Conservation (phyloP, 768 basidiomycete species). For the Amanita thiersii region DNA sequence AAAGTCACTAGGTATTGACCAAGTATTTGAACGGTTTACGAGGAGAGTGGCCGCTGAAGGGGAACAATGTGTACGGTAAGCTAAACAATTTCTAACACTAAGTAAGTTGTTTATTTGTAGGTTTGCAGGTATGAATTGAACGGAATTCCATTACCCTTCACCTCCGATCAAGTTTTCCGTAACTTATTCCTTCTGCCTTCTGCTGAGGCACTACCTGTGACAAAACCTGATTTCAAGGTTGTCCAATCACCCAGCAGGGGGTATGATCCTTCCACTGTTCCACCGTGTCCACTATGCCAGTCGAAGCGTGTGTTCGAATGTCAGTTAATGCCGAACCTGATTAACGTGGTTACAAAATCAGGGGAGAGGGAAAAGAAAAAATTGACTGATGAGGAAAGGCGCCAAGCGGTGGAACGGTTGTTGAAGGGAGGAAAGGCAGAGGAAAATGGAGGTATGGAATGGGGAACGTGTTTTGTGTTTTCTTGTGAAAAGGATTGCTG, state of each 20-base stretch:
- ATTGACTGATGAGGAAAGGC: conserved; percentile 61
- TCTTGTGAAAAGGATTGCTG: conserved; percentile 81
- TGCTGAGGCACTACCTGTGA: conserved; percentile 40
- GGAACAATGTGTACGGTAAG: conserved; percentile 83
- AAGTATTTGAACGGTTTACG: conserved; percentile 80
- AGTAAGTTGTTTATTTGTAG: neutral
- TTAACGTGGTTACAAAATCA: conserved; percentile 52
- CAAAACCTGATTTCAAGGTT: conserved; percentile 56
- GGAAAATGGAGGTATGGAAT: conserved; percentile 73
- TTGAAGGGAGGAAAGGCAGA: conserved; percentile 38
- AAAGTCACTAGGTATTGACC: conserved; percentile 71
- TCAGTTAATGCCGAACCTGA: conserved; percentile 92
- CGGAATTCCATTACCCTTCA: conserved; percentile 78
- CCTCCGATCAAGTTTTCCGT: conserved; percentile 67
- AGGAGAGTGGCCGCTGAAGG: conserved; percentile 62
- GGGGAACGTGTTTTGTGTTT: conserved; percentile 90
- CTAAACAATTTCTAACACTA: conserved; percentile 12
- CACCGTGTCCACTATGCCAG: conserved; percentile 61
- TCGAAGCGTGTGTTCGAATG: conserved; percentile 77
- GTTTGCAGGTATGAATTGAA: conserved; percentile 74
- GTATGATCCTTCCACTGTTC: conserved; percentile 49
- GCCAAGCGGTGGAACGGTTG: conserved; percentile 47
- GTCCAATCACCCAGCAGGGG: conserved; percentile 35
- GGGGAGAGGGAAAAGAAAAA: conserved; percentile 20
- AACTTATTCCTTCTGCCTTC: conserved; percentile 60